Evolutionary conservation across 1,139 yeast species (phyloP).

Genomic region (Casaregolazyma lundiana): DNA sequence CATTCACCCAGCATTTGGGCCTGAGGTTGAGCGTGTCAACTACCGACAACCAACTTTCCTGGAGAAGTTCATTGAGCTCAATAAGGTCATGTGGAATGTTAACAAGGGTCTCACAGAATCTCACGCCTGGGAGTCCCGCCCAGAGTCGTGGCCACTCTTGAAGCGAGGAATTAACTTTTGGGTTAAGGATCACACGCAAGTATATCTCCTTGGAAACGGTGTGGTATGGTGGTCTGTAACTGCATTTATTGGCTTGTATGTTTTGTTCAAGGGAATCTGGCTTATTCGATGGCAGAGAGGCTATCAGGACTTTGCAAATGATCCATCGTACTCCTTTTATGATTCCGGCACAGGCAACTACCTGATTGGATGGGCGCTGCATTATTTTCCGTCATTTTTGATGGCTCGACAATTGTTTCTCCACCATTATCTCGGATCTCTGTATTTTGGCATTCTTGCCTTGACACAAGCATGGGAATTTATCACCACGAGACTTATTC

Average conservation of each 20-base stretch:
- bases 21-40: constrained; percentile 49
- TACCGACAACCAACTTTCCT: constrained; percentile 63
- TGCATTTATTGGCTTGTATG: constrained; percentile 51
- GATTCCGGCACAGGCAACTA: constrained; percentile 66
- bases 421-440: constrained; percentile 90
- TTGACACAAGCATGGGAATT: constrained; percentile 80
- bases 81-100: constrained; percentile 86
- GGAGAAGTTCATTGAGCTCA: constrained; percentile 71
- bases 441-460: constrained; percentile 77
- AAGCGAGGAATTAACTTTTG: constrained; percentile 94
- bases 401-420: constrained; percentile 94
- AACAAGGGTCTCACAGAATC: constrained; percentile 80
- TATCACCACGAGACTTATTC: constrained; percentile 43
- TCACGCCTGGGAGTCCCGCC: constrained; percentile 85
- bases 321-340: constrained; percentile 61
- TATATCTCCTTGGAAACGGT: constrained; percentile 88
- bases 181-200: constrained; percentile 70
- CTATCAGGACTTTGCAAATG: constrained; percentile 36
- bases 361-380: constrained; percentile 77
- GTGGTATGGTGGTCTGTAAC: constrained; percentile 87
- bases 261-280: constrained; percentile 48
- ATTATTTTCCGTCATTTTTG: constrained; percentile 80
- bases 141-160: constrained; percentile 84
- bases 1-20: constrained; percentile 35
- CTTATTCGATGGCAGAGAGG: constrained; percentile 71